phyloP scores from a whole-genome alignment of 768 basidiomycete genomes.

The Tylopilus rubrobrunneus region DNA sequence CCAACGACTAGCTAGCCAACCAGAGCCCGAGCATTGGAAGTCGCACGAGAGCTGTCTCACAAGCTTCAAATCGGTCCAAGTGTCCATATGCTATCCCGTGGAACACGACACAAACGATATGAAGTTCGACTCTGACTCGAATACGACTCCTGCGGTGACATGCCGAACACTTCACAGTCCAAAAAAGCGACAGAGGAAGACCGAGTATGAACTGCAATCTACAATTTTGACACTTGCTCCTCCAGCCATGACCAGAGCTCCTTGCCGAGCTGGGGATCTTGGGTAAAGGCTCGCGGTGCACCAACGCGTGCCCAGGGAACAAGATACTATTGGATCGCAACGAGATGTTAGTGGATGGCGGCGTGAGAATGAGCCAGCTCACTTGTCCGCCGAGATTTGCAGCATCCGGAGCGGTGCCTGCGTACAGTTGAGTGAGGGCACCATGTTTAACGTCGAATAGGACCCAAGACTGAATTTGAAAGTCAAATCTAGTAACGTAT shows the following conservation, averaged over 20 bases:
- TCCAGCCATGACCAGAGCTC: constrained; percentile 12
- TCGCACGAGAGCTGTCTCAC: no score
- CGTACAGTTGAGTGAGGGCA: constrained; percentile 10
- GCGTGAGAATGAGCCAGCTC: neutral
- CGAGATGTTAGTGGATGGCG: neutral
- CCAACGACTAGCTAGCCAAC: no score
- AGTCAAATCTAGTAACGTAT: no score
- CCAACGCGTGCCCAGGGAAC: constrained; percentile 7
- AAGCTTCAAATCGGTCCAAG: no score
- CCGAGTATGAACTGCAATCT: no score
- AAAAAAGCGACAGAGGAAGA: no score
- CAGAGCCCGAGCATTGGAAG: no score
- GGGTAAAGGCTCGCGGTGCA: neutral
- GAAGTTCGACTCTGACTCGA: no score
- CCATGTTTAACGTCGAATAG: constrained; percentile 1
- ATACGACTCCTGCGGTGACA: no score
- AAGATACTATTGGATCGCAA: neutral
- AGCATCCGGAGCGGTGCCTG: constrained; percentile 4
- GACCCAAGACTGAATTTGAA: neutral
- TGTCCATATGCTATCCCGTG: no score
- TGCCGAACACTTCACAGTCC: no score
- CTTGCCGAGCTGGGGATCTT: constrained; percentile 8
- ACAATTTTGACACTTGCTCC: constrained; percentile 3
- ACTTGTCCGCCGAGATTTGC: constrained; percentile 7
- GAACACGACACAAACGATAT: no score